These are phyloP conservation scores for Candida insectalens DNA, from an alignment of 805 yeast genomes.

Conservation along the genomic window DNA sequence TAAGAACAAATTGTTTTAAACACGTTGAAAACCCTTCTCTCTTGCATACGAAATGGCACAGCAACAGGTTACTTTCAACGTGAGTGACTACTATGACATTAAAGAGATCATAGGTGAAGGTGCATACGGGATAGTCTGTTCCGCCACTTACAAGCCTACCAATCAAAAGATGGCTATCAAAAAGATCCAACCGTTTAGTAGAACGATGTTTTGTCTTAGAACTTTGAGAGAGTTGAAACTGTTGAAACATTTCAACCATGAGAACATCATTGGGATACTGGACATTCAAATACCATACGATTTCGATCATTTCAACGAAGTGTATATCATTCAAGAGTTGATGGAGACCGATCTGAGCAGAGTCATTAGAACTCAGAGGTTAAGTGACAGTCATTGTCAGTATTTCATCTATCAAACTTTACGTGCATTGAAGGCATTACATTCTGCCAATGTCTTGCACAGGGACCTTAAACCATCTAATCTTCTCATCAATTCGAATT, in stretches of 20 bases:
- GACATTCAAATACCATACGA: constrained; percentile 81
- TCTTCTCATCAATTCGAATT: constrained; percentile 76
- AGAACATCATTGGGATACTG: constrained; percentile 80
- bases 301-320: constrained; percentile 73
- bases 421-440: constrained; percentile 83
- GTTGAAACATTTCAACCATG: constrained; percentile 84
- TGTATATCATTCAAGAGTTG: constrained; percentile 77
- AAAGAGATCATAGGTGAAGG: constrained; percentile 88
- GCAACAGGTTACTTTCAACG: constrained; percentile 54
- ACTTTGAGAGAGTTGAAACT: constrained; percentile 86
- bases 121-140: constrained; percentile 90
- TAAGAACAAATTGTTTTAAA: too few relatives aligned
- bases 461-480: constrained; percentile 90
- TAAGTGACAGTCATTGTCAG: constrained; percentile 90
- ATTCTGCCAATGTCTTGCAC: constrained; percentile 89
- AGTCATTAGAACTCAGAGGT: constrained; percentile 70
- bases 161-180: constrained; percentile 90
- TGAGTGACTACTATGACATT: constrained; percentile 79
- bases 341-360: constrained; percentile 85
- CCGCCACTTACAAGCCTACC: constrained; percentile 80
- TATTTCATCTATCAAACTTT: constrained; percentile 87
- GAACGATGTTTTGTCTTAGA: constrained; percentile 80
- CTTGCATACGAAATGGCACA: too few relatives aligned
- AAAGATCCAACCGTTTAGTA: constrained; percentile 86
- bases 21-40: too few relatives aligned